Evolutionary conservation across 805 yeast genomes (phyloP).

Genomic region (Lipomyces oligophaga): DNA sequence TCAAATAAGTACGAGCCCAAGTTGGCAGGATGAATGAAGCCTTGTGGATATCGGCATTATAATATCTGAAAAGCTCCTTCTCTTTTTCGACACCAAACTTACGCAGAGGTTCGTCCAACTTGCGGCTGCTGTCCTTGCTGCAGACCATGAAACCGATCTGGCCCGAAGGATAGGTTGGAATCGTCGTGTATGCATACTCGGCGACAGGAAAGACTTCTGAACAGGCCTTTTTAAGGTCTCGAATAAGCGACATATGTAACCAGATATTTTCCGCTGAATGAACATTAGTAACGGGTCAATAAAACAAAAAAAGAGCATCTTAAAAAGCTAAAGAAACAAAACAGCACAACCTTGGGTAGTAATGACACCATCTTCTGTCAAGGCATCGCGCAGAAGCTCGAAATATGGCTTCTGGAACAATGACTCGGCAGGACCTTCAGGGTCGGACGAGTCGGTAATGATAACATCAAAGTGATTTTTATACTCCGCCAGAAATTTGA

Average conservation of each 20-base stretch:
- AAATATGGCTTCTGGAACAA: constrained; percentile 92
- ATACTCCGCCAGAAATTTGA: constrained; percentile 82
- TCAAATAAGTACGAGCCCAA: constrained; percentile 65
- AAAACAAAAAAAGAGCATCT: not conserved
- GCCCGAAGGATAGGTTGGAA: constrained; percentile 97
- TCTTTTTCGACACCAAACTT: constrained; percentile 60
- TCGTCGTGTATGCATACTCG: constrained; percentile 80
- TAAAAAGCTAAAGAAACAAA: constrained; percentile 18
- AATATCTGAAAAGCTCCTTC: constrained; percentile 66
- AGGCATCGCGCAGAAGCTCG: constrained; percentile 75
- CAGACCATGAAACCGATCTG: constrained; percentile 98
- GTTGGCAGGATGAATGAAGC: constrained; percentile 91
- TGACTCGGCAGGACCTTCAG: constrained; percentile 96
- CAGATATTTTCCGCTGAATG: constrained; percentile 74
- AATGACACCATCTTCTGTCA: constrained; percentile 88
- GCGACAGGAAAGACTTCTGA: constrained; percentile 83
- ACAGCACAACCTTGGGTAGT: constrained; percentile 64
- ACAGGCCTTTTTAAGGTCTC: constrained; percentile 78
- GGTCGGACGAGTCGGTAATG: constrained; percentile 95
- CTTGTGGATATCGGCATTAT: constrained; percentile 75
- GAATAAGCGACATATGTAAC: constrained; percentile 82
- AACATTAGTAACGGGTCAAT: constrained; percentile 1
- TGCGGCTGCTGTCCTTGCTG: constrained; percentile 62
- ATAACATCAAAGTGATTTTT: constrained; percentile 88
- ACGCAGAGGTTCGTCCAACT: constrained; percentile 68